Evolutionary conservation across 441 rosid genomes (phyloP).

Genomic region (Kokia cookei): DNA sequence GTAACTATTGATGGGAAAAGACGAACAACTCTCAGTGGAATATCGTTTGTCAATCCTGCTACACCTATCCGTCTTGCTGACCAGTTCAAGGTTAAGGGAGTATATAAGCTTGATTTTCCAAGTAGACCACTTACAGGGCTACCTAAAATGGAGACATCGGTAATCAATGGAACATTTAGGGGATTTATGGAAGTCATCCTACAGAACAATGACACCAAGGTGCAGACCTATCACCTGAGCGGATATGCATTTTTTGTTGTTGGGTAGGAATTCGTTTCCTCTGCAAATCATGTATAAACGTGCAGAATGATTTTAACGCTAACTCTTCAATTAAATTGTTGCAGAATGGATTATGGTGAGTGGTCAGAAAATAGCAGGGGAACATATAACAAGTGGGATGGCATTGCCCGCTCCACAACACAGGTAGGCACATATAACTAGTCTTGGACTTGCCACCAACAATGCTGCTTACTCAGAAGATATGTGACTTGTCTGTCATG

Average conservation of each 20-base stretch:
- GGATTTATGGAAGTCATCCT: constrained; percentile 89
- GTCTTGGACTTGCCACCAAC: not conserved
- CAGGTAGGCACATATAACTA: constrained; percentile 43
- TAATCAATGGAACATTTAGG: constrained; percentile 82
- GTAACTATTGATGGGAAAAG: constrained; percentile 60
- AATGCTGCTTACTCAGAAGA: not conserved
- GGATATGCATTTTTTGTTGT: constrained; percentile 92
- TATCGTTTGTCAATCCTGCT: constrained; percentile 69
- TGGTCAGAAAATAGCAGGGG: constrained; percentile 94
- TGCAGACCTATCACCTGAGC: constrained; percentile 83
- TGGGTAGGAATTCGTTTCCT: constrained; percentile 44
- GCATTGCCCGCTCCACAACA: constrained; percentile 73
- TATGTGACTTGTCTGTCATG: not conserved
- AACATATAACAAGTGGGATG: constrained; percentile 93
- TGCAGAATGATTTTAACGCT: not conserved
- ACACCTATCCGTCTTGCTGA: constrained; percentile 90
- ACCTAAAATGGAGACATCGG: constrained; percentile 53
- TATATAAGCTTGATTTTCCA: constrained; percentile 87
- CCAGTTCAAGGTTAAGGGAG: constrained; percentile 59
- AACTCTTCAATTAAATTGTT: constrained; percentile 9
- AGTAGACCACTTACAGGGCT: constrained; percentile 63
- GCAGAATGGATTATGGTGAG: constrained; percentile 95
- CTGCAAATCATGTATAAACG: not conserved
- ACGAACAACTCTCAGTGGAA: constrained; percentile 64
- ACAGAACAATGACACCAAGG: constrained; percentile 88